Base-by-base conservation (phyloP, 163 green algal species). In the Trebouxia gelatinosa region DNA sequence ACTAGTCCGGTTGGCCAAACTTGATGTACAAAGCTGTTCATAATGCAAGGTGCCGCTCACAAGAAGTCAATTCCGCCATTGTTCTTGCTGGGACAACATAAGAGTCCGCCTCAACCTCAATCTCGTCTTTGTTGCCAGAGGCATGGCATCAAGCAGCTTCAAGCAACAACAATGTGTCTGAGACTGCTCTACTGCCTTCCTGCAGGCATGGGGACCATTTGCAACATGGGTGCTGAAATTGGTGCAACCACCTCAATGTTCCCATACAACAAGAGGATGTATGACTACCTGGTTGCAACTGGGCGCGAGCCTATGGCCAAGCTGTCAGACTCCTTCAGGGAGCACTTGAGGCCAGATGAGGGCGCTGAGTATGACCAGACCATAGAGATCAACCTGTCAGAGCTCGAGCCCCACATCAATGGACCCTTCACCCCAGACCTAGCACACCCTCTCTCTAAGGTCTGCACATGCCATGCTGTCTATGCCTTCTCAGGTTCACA, bases 201-300 rank as follows among this genome's bases (percentile, higher is more conserved):
- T 35, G 17, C 1, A 87, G 93, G 95, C 82, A 98, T 97, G 93
- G 95, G 90, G 62, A 98, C 95, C 61, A 97, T 98, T 77, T 98
- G 94, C 87, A 98, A 98, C 92, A 98, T 98, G 94, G 95, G 95
- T 59, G 94, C 95, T 35, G 95, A 98, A 90, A 98, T 98, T 76
- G 94, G 95, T 23, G 95, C 95, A 50, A 98, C 95, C 48, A 98
- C 95, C 65, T 96, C 89, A 70, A 93, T 98, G 85, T 98, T 98
- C 89, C 93, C 94, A 32, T 98, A 92, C 92, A 97, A 98, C 89
- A 79, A 81, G 43, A 85, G 93, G 80, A 97, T 97, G 94, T 82
- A 92, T 79, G 93, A 97, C 85, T 98, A 98, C 87, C 87, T 98
- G 78, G 87, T 91, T 28, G 89, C 94, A 58, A 98, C 94, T n/a